A percentile compares a stretch with the other conserved stretches of the same genome.
These are phyloP conservation scores for Berberis vulgaris DNA, from an alignment of 164 flowering plant species.

Conservation along the genomic window DNA sequence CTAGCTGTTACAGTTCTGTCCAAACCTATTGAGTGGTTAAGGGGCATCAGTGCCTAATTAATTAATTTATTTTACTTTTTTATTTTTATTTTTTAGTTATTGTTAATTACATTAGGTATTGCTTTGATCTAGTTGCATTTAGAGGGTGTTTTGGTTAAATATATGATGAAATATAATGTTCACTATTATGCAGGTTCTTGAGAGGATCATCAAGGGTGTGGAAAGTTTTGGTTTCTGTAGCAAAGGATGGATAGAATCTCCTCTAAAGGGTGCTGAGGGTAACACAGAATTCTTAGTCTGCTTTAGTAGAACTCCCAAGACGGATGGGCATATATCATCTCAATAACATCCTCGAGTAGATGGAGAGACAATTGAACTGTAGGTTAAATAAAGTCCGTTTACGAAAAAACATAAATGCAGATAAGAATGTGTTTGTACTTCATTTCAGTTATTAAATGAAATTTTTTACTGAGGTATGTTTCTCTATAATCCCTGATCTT, in stretches of 20 bases:
- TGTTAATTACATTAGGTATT: background rate
- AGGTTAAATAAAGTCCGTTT: too few relatives aligned
- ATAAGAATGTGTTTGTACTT: too few relatives aligned
- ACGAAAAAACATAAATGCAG: too few relatives aligned
- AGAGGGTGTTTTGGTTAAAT: background rate
- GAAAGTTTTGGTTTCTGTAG: slow-evolving; percentile 61
- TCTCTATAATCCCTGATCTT: too few relatives aligned
- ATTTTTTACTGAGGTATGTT: too few relatives aligned
- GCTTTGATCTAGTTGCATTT: background rate
- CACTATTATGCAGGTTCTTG: slow-evolving; percentile 53
- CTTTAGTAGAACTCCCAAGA: slow-evolving; percentile 32
- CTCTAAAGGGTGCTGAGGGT: slow-evolving; percentile 92
- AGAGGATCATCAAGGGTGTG: slow-evolving; percentile 71
- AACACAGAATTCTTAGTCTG: slow-evolving; percentile 78
- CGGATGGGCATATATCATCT: too few relatives aligned
- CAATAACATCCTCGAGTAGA: too few relatives aligned
- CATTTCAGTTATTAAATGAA: too few relatives aligned
- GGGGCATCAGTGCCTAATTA: background rate
- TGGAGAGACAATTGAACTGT: too few relatives aligned
- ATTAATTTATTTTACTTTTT: background rate
- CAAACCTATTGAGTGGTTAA: too few relatives aligned
- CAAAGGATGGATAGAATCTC: slow-evolving; percentile 91
- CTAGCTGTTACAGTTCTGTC: too few relatives aligned
- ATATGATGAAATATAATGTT: background rate
- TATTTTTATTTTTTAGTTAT: too few relatives aligned